A percentile compares a stretch with the other conserved stretches of the same genome.
phyloP scores from a whole-genome alignment of 225 moss, liverwort and hornwort genomes.

The Pseudisothecium myosuroides region DNA sequence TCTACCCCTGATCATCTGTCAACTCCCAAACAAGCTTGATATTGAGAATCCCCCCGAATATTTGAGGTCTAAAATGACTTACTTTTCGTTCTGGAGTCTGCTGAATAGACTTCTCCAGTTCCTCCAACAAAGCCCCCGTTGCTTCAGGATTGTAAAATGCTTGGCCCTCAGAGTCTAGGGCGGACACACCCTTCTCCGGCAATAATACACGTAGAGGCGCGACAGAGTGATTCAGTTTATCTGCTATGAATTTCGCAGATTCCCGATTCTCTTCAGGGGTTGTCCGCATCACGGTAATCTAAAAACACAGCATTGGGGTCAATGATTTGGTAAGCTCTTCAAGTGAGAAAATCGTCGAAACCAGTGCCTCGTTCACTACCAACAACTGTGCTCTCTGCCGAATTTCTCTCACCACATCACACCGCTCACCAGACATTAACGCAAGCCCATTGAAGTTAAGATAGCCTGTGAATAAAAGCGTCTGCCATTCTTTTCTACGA shows the following conservation, averaged over 20 bases:
- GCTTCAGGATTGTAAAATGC: slow-evolving; percentile 61
- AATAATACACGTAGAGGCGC: slow-evolving; percentile 71
- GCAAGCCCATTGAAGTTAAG: background rate
- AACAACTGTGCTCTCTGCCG: background rate
- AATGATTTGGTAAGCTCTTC: background rate
- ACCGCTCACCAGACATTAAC: background rate
- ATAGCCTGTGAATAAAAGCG: background rate
- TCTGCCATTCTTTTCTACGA: background rate
- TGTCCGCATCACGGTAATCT: slow-evolving; percentile 90
- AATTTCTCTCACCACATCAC: background rate
- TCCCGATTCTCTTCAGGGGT: slow-evolving; percentile 66
- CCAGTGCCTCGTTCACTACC: background rate
- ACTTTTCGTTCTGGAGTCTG: slow-evolving; percentile 78
- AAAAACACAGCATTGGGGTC: background rate
- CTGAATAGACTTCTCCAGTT: slow-evolving; percentile 54
- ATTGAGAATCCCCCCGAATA: background rate
- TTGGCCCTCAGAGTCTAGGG: slow-evolving; percentile 69
- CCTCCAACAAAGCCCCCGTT: slow-evolving; percentile 57
- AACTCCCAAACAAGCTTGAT: background rate
- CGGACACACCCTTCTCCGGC: slow-evolving; percentile 86
- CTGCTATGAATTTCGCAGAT: slow-evolving; percentile 72
- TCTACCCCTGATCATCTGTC: background rate
- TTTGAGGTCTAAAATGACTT: slow-evolving; percentile 11
- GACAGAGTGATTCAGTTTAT: slow-evolving; percentile 61
- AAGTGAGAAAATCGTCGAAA: background rate